Evolutionary conservation across 1,139 yeast species (phyloP).

Genomic region (Arxiozyma heterogenica): DNA sequence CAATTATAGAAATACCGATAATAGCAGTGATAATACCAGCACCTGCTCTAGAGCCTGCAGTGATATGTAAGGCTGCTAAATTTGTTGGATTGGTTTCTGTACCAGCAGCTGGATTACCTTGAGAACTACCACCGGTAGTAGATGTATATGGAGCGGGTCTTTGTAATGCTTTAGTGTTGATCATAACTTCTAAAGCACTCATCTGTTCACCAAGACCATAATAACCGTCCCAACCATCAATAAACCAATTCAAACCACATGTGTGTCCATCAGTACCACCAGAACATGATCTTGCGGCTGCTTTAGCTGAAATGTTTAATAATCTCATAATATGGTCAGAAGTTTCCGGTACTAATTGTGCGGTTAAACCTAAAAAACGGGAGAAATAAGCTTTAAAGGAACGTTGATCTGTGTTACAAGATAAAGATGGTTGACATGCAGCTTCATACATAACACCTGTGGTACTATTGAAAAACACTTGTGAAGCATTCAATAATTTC

Average conservation of each 20-base stretch:
- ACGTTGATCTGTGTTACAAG: conserved; percentile 83
- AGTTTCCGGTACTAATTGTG: conserved; percentile 60
- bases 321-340: conserved; percentile 42
- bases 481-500: conserved; percentile 44
- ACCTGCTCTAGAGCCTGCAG: conserved; percentile 68
- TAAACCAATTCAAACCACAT: conserved; percentile 77
- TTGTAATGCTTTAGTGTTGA: conserved; percentile 47
- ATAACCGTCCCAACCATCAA: conserved; percentile 61
- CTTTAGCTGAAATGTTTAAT: conserved; percentile 57
- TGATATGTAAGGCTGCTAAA: conserved; percentile 42
- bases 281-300: conserved; percentile 72
- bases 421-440: conserved; percentile 58
- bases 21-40: conserved; percentile 81
- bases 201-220: conserved; percentile 95
- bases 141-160: conserved; percentile 53
- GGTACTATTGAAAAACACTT: conserved; percentile 45
- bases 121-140: conserved; percentile 50
- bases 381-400: conserved; percentile 78
- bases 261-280: conserved; percentile 88
- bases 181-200: conserved; percentile 73
- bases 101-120: conserved; percentile 56
- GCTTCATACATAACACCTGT: conserved; percentile 59
- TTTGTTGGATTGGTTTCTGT: conserved; percentile 33
- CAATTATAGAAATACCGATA: conserved; percentile 55
- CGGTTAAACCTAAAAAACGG: conserved; percentile 67